phyloP scores from a whole-genome alignment of 768 basidiomycete species.

The Boletus patriciae region DNA sequence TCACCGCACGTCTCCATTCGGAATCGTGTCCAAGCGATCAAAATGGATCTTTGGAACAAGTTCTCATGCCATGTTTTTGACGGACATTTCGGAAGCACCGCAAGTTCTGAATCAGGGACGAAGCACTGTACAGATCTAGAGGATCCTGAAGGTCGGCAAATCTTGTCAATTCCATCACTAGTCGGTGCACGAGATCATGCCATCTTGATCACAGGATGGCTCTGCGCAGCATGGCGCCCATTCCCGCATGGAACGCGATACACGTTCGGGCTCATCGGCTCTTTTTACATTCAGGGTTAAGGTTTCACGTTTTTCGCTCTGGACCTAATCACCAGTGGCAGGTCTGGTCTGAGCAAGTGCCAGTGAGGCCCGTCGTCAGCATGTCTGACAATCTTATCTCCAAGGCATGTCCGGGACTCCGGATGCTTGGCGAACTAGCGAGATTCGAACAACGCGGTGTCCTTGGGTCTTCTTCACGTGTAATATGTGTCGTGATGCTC shows the following conservation, averaged over 20 bases:
- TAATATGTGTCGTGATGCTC: slow-evolving; percentile 32
- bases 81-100: slow-evolving; percentile 5
- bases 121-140: slow-evolving; percentile 13
- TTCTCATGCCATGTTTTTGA: slow-evolving; percentile 12
- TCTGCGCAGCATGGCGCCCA: background rate
- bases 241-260: slow-evolving; percentile 3
- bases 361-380: slow-evolving; percentile 10
- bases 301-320: slow-evolving; percentile 17
- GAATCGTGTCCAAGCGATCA: slow-evolving; percentile 7
- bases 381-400: slow-evolving; percentile 22
- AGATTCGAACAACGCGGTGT: slow-evolving; percentile 27
- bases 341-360: slow-evolving; percentile 15
- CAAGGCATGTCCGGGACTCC: slow-evolving; percentile 4
- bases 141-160: slow-evolving; percentile 15
- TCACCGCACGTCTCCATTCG: background rate
- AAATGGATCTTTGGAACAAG: background rate
- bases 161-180: slow-evolving; percentile 19
- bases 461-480: slow-evolving; percentile 32
- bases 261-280: slow-evolving; percentile 6
- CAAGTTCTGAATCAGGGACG: slow-evolving; percentile 6
- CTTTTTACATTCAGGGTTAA: slow-evolving; percentile 13
- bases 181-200: slow-evolving; percentile 18
- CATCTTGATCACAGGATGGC: slow-evolving; percentile 23
- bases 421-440: slow-evolving; percentile 21
- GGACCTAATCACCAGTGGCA: slow-evolving; percentile 10